These are phyloP conservation scores for Phaeosphaeria sp. DNA, from an alignment of 2,329 filamentous ascomycete species.

Conservation along the genomic window DNA sequence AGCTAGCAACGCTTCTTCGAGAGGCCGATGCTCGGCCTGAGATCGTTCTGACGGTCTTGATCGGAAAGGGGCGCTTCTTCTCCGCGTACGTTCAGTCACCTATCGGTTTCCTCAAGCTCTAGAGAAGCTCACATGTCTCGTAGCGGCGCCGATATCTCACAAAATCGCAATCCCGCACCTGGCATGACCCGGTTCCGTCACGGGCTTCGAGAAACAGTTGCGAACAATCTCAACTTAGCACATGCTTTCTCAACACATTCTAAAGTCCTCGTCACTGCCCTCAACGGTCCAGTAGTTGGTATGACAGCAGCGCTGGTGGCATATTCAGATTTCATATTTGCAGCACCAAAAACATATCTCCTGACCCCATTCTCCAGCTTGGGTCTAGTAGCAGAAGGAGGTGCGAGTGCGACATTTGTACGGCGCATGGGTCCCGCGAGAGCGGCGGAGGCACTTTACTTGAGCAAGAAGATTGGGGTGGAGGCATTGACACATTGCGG, in stretches of 20 bases:
- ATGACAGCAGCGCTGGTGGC: conserved; percentile 6
- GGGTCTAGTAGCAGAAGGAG: conserved; percentile 85
- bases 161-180: conserved; percentile 24
- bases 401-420: conserved; percentile 76
- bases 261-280: conserved; percentile 4
- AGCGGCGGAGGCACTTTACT: conserved; percentile 87
- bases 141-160: conserved; percentile 76
- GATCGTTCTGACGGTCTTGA: conserved; percentile 4
- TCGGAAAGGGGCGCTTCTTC: conserved; percentile 5
- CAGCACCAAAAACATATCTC: conserved; percentile 76
- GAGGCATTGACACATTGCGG: conserved; percentile 75
- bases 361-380: conserved; percentile 88
- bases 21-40: conserved; percentile 3
- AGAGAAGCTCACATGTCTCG: neutral
- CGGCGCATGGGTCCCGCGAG: conserved; percentile 75
- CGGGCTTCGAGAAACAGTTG: conserved; percentile 1
- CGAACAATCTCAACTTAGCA: conserved; percentile 5
- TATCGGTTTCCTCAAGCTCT: neutral
- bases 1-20: conserved; percentile 4
- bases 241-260: conserved; percentile 8
- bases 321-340: conserved; percentile 66
- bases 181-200: neutral
- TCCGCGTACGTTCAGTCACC: conserved; percentile 2
- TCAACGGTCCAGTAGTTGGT: conserved; percentile 8
- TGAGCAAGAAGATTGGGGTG: conserved; percentile 75